These are phyloP conservation scores for Prunus armeniaca DNA, from an alignment of 306 rosid species.

Conservation along the genomic window DNA sequence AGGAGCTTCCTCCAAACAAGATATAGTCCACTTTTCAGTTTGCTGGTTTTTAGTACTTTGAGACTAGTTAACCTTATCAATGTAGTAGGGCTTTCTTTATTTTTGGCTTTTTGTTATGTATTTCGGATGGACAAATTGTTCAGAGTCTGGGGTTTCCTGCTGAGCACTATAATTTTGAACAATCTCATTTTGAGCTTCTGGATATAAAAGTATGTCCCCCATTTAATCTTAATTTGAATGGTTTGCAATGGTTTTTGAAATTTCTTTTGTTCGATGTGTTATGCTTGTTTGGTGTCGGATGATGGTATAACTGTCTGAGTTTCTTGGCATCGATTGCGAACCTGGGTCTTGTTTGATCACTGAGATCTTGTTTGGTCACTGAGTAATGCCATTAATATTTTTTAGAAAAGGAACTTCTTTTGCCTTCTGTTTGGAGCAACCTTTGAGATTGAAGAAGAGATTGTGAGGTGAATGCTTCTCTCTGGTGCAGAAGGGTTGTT, in stretches of 20 bases:
- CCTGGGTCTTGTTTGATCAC: too few species aligned
- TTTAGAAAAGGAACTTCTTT: too few species aligned
- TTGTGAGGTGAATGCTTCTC: too few species aligned
- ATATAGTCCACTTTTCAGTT: neutral
- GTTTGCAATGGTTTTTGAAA: neutral
- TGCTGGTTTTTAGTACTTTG: neutral
- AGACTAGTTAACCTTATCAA: neutral
- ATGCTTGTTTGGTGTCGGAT: neutral
- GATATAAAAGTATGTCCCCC: neutral
- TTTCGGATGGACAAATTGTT: neutral
- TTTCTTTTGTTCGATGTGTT: neutral
- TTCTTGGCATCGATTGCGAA: neutral
- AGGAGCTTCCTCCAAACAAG: constrained; percentile 19
- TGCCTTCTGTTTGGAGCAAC: too few species aligned
- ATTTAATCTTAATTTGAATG: neutral
- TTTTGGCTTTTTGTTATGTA: constrained; percentile 1
- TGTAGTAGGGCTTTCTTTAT: neutral
- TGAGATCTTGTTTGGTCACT: too few species aligned
- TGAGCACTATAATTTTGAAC: constrained; percentile 15
- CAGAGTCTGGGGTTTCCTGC: neutral
- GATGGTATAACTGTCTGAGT: neutral
- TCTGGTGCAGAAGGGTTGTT: too few species aligned
- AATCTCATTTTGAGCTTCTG: neutral
- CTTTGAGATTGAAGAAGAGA: too few species aligned
- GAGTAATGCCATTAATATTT: too few species aligned